These are phyloP conservation scores for Fragilariopsis cylindrus DNA, from an alignment of 108 stramenopile genomes.

Conservation along the genomic window DNA sequence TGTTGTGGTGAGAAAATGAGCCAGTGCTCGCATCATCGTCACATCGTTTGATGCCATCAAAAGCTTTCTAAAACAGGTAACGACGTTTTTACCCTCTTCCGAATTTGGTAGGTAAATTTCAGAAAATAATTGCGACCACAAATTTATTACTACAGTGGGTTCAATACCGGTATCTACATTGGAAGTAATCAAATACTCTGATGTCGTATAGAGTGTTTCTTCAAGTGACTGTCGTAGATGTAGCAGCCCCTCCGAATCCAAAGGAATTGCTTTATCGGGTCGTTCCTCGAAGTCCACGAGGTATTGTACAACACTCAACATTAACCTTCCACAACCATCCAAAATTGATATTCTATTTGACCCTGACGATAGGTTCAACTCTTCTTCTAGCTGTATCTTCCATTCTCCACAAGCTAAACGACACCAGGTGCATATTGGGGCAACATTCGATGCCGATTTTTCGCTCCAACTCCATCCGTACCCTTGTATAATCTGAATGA, in stretches of 20 bases:
- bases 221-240: conserved; percentile 31
- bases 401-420: conserved; percentile 38
- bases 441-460: neutral
- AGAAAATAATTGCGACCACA: conserved; percentile 7
- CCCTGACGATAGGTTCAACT: neutral
- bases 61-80: conserved; percentile 2
- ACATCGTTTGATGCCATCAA: conserved; percentile 3
- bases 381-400: conserved; percentile 34
- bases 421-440: conserved; percentile 29
- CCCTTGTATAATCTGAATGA: conserved; percentile 10
- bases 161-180: neutral
- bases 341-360: conserved; percentile 5
- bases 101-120: neutral
- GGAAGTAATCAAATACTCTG: conserved; percentile 17
- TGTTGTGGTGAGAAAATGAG: neutral
- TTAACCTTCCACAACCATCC: conserved; percentile 28
- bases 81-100: neutral
- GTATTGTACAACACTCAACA: conserved; percentile 22
- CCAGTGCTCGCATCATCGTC: neutral
- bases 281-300: conserved; percentile 22
- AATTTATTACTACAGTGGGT: neutral
- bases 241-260: conserved; percentile 17
- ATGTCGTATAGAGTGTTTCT: conserved; percentile 21
- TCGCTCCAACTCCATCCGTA: conserved; percentile 26
- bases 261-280: neutral